These are phyloP conservation scores for Thielaviopsis euricoi DNA, from an alignment of 2,329 filamentous ascomycete genomes.

Conservation along the genomic window DNA sequence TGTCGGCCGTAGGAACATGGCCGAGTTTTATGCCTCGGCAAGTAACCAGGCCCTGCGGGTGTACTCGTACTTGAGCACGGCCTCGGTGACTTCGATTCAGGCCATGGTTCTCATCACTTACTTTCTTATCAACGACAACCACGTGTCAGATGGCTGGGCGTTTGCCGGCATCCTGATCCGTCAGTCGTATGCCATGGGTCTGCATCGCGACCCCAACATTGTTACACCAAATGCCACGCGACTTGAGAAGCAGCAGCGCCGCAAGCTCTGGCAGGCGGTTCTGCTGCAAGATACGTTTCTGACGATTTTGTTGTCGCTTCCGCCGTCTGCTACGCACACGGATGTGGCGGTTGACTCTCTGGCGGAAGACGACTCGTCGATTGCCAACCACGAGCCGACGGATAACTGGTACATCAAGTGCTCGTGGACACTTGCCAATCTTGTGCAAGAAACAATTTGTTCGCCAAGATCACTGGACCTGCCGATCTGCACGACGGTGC, in stretches of 20 bases:
- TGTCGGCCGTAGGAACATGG: conserved; percentile 53
- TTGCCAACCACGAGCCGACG: conserved; percentile 43
- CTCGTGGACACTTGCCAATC: conserved; percentile 63
- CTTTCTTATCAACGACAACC: conserved; percentile 75
- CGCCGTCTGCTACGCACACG: conserved; percentile 62
- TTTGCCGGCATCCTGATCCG: conserved; percentile 64
- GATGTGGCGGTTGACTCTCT: conserved; percentile 64
- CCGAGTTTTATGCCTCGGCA: conserved; percentile 68
- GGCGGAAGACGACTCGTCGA: conserved; percentile 41
- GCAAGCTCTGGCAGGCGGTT: conserved; percentile 71
- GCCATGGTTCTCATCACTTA: conserved; percentile 69
- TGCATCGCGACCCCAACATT: conserved; percentile 65
- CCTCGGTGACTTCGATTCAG: conserved; percentile 56
- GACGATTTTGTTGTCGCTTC: conserved; percentile 59
- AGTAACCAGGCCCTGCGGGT: conserved; percentile 62
- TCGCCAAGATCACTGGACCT: conserved; percentile 57
- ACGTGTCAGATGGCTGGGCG: conserved; percentile 67
- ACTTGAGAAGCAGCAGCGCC: conserved; percentile 62
- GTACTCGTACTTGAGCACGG: conserved; percentile 60
- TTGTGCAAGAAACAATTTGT: conserved; percentile 63
- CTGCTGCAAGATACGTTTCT: conserved; percentile 68
- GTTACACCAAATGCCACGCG: conserved; percentile 47
- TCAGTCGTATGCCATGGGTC: conserved; percentile 66
- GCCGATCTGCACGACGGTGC: conserved; percentile 50
- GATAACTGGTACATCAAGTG: conserved; percentile 57